phyloP scores from a whole-genome alignment of 2,329 filamentous ascomycete species.

The Fusarium sp. region DNA sequence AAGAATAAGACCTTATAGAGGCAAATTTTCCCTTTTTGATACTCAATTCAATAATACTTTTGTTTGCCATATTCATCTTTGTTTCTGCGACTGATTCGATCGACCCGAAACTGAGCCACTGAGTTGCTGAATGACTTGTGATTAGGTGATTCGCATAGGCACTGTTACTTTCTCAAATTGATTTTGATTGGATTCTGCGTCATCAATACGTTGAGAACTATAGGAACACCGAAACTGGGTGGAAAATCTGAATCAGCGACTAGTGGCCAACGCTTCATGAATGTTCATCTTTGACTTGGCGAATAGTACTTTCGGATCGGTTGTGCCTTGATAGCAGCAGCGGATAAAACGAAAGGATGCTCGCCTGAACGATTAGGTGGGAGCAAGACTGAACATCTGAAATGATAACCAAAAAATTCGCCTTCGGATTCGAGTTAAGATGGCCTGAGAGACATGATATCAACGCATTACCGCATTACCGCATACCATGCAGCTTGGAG shows the following conservation, averaged over 20 bases:
- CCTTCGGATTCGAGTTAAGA: not conserved
- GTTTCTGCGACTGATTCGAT: too few relatives aligned
- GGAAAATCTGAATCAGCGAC: not conserved
- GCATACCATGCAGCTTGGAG: not conserved
- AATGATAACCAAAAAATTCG: not conserved
- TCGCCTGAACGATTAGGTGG: not conserved
- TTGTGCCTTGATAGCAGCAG: not conserved
- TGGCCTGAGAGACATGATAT: not conserved
- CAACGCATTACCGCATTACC: not conserved
- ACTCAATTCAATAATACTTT: conserved; percentile 2
- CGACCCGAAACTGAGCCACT: not conserved
- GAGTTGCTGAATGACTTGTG: not conserved
- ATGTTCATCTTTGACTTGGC: not conserved
- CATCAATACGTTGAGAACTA: not conserved
- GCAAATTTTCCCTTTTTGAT: not conserved
- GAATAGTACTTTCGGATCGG: not conserved
- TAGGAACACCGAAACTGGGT: not conserved
- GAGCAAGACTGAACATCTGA: not conserved
- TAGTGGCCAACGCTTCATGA: not conserved
- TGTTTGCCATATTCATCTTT: not conserved
- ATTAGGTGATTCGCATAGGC: not conserved
- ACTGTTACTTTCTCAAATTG: not conserved
- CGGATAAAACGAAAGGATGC: not conserved
- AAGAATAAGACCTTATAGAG: conserved; percentile 42
- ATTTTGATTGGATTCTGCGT: not conserved